phyloP scores from a whole-genome alignment of 208 protist species.

The Blastocrithidia nonstop region DNA sequence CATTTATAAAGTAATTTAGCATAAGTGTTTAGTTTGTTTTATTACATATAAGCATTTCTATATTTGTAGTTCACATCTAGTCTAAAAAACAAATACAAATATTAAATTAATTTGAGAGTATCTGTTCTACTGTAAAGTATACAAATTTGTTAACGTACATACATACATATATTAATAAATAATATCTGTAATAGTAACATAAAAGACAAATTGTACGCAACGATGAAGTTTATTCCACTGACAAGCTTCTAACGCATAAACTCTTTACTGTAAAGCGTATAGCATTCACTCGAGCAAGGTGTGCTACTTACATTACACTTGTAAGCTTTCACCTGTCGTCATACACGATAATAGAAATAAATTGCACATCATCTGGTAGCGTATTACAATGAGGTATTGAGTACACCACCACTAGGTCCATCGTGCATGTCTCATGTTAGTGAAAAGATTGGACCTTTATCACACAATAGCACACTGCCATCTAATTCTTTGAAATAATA shows the following conservation, averaged over 20 bases:
- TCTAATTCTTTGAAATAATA: too few relatives aligned
- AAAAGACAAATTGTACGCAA: background rate
- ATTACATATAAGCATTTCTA: too few relatives aligned
- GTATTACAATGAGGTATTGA: conserved; percentile 28
- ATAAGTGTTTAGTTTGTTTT: too few relatives aligned
- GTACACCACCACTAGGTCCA: conserved; percentile 36
- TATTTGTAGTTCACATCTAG: too few relatives aligned
- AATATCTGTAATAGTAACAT: background rate
- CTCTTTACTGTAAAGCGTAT: conserved; percentile 44
- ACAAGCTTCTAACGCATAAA: conserved; percentile 60
- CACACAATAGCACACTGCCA: too few relatives aligned
- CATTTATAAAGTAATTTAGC: too few relatives aligned
- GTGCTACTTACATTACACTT: conserved; percentile 43
- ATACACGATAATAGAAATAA: conserved; percentile 43
- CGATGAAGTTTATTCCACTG: conserved; percentile 67
- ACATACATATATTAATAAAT: conserved; percentile 1
- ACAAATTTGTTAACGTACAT: conserved; percentile 1
- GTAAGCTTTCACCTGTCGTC: conserved; percentile 63
- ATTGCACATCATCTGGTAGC: conserved; percentile 27
- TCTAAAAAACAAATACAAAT: too few relatives aligned
- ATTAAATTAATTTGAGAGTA: too few relatives aligned
- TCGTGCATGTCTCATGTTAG: too few relatives aligned
- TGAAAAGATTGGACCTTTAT: too few relatives aligned
- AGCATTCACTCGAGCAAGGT: conserved; percentile 45
- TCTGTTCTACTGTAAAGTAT: too few relatives aligned